Base-by-base conservation (phyloP, 2,329 filamentous ascomycete species). In the Pseudocercospora ulei region DNA sequence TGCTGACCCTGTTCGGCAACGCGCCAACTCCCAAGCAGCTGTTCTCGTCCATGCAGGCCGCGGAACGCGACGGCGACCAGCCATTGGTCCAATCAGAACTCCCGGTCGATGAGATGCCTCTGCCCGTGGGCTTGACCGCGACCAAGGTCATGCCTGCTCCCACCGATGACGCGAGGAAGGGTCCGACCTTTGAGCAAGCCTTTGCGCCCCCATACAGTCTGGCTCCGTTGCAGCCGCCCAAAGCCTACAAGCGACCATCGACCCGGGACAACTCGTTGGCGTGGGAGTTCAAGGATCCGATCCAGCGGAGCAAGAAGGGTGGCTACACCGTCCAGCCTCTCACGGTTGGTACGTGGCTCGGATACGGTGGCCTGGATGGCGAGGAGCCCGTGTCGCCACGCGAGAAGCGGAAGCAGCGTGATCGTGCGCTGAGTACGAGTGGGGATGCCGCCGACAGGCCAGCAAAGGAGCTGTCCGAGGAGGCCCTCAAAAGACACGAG, bases 1-100 rank as follows among this genome's bases (percentile, higher is more conserved):
- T 88, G 4, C 66, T 95, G 41, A 88, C 83, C 1, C 67, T 93
- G 1, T 79, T 78, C 50, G 85, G 83, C 38, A 81, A 78, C 50
- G 81, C 81, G 25, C 76, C 79, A 1, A 76, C 77, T 29, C 72
- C 82, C 22, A 80, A 78, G 51, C 82, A 88, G 44, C 67, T 95
- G 3, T 95, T 90, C 59, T 93, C 88, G 3, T 93, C 87, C 60
- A 67, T 94, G 34, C 82, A 81, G 48, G 43, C 50, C 38, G 24
- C 47, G 7, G 18, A 37, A 7, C 31, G 38, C 8, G 43, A 35
- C 8, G 34, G 41, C n/a, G 17, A 38, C n/a, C 39, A 44, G 13
- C n/a, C 39, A 1, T 16, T 39, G 17, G 46, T 51, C 35, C 51
- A 54, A 43, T 40, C 55, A 1, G 59, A 63, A 20, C 54, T 66